Evolutionary conservation across 1,284 basidiomycete species (phyloP), one percentile per base, ranked within the genome.

Genomic region (Ceratobasidium sp.): DNA sequence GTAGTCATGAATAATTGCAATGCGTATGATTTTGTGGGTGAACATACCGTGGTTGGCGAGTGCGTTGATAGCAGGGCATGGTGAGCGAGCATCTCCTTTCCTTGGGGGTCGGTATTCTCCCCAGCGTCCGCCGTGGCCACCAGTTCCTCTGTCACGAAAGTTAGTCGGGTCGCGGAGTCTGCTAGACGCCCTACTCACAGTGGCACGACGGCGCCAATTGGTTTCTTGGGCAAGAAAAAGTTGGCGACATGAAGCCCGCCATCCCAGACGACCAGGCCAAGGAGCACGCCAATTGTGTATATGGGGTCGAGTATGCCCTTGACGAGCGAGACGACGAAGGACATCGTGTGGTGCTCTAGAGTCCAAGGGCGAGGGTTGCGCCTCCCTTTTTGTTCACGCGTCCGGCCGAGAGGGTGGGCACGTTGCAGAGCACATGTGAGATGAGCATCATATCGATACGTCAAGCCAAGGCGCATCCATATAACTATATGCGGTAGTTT

Each of bases 21-120:
- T 18, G 21, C 23, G 18, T 36, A 39, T 61, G 21, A 23, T 45
- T 45, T 39, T 39, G n/a, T n/a, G 57, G 21, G 50, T 34, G 32
- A 16, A 34, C 65, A 28, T 1, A 74, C 73, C 73, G 58, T 74
- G 73, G 34, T 74, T 74, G 53, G 73, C 73, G 14, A 74, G 48
- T 36, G 73, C 69, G 50, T 74, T 74, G n/a, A 74, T 26, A 9
- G 73, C 73, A 12, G 73, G 73, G 39, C 73, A 74, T 14, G 60
- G 53, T 14, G 57, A 74, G n/a, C 69, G 73, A 23, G 58, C 53
- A 30, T 74, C 69, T 16, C 46, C 59, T 30, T 57, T 55, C 26
- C 32, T 32, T 1, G 73, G 73, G 23, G 69, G 69, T 23, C 26
- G 32, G 34, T 34, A 74, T 39, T 72, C 73, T 3, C 65, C 65